Base-by-base conservation (phyloP, 2,329 filamentous ascomycete genomes). In the Cladosporium sp. region DNA sequence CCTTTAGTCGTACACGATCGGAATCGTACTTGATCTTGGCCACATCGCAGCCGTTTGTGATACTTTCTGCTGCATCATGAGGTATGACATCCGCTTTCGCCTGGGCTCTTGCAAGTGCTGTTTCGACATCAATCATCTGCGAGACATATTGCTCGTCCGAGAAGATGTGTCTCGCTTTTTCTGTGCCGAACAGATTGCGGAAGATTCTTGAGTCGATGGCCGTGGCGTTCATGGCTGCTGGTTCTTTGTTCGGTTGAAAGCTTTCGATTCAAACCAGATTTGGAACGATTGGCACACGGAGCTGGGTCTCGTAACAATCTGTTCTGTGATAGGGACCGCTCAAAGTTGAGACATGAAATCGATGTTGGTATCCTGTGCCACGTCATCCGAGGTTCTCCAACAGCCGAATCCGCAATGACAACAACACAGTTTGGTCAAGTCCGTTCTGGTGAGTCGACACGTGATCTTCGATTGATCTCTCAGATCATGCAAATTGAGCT, bases 201-300 rank as follows among this genome's bases (percentile, higher is more conserved):
- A 72, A 73, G 32, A 73, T 67, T 21, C 69, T 64, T 13, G 68
- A 72, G 64, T 73, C 71, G 49, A 73, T 69, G 3, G 68, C 71
- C 48, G 67, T 70, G 63, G 69, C 68, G 6, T 67, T 68, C 71
- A 73, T 73, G 5, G 49, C n/a, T 46, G n/a, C 2, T 46, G 8
- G n/a, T 46, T 46, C 8, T 46, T 13, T 13, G 7, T 21, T 46
- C 39, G n/a, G 21, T 46, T 23, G n/a, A 8, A 3, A 46, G 39
- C 3, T 1, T 8, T 4, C 3, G n/a, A 10, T 13, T 0, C 21
- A n/a, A n/a, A 21, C n/a, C 3, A 21, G 39, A 21, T 2, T 43
- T 21, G 18, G 2, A 21, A 21, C 3, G 4, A 46, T 10, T 21
- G n/a, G n/a, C 7, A 43, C 7, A 2, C 7, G 6, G 39, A 10